Base-by-base conservation (phyloP, 495 filamentous ascomycete genomes). In the Trichoderma reesei region DNA sequence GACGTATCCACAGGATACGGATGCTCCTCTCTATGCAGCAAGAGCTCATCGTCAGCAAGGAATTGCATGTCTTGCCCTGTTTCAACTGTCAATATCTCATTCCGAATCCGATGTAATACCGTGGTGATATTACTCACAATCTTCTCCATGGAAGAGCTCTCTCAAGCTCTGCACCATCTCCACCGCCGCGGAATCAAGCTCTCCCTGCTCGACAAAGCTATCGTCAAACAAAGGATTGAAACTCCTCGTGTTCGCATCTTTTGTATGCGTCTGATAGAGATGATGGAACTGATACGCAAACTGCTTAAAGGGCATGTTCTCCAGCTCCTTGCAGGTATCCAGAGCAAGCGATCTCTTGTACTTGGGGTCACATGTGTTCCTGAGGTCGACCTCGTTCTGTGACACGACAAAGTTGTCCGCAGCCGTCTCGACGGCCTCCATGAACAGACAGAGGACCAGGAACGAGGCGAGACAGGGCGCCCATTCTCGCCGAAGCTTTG, bases 201-300 rank as follows among this genome's bases (percentile, higher is more conserved):
- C 78, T 7, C 65, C 72, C 39, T 65, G 62, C 61, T 70, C 72
- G 7, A 75, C 62, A 42, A 70, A 64, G 5, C 60, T 66, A 7
- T 72, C 70, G 42, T 81, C 78, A 11, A 73, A 46, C 3, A 81
- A 69, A 18, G 78, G 78, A 62, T 81, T 81, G 65, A 80, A 81
- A 36, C 75, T 72, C 68, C 73, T 73, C 11, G 70, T 65, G 20
- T 70, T 72, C 0, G 72, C 72, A 59, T 82, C 79, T 39, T 76
- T 69, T 60, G 69, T 72, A 59, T 79, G 76, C 16, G 79, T 79
- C 72, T 78, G 76, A 64, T 82, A 83, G 54, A 82, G 75, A 65
- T 81, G 77, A 68, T 83, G 81, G 64, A 83, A 83, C 65, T 80
- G 77, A 60, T 78, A 78, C 11, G 75, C 79, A 63, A 80, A 79